Percentiles rank a stretch among this genome's conserved stretches.
Conservation (phyloP, 768 basidiomycete species). For the Lentinula lateritia region DNA sequence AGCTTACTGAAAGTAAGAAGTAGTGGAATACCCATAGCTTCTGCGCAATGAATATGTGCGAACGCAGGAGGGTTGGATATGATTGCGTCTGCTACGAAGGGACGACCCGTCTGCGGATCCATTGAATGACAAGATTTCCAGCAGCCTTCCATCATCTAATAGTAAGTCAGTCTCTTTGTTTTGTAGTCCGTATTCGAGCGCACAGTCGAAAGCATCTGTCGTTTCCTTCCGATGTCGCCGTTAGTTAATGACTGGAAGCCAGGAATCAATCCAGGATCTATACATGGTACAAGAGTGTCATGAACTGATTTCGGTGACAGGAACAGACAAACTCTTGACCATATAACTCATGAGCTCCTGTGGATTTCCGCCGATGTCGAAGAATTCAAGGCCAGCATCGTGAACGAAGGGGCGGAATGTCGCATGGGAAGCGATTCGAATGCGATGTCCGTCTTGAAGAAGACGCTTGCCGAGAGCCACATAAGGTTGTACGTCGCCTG, state of each 20-base stretch:
- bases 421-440: slow-evolving; percentile 58
- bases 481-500: slow-evolving; percentile 66
- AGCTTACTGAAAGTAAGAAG: slow-evolving; percentile 52
- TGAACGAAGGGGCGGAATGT: slow-evolving; percentile 52
- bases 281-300: neutral
- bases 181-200: neutral
- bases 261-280: slow-evolving; percentile 62
- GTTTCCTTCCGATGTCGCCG: slow-evolving; percentile 55
- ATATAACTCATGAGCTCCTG: slow-evolving; percentile 67
- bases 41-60: slow-evolving; percentile 60
- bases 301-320: neutral
- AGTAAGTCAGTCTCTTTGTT: neutral
- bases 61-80: slow-evolving; percentile 67
- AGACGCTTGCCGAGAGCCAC: slow-evolving; percentile 50
- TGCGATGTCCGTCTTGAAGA: slow-evolving; percentile 45
- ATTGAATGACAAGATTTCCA: slow-evolving; percentile 48
- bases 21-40: slow-evolving; percentile 55
- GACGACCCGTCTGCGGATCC: slow-evolving; percentile 32
- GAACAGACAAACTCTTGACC: slow-evolving; percentile 51
- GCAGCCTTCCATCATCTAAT: slow-evolving; percentile 56
- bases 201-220: slow-evolving; percentile 49
- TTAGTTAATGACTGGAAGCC: slow-evolving; percentile 52
- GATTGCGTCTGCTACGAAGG: slow-evolving; percentile 59
- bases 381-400: slow-evolving; percentile 51
- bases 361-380: slow-evolving; percentile 56